phyloP scores from a whole-genome alignment of 2,329 filamentous ascomycete genomes.

The Stagonosporopsis chrysanthemi region DNA sequence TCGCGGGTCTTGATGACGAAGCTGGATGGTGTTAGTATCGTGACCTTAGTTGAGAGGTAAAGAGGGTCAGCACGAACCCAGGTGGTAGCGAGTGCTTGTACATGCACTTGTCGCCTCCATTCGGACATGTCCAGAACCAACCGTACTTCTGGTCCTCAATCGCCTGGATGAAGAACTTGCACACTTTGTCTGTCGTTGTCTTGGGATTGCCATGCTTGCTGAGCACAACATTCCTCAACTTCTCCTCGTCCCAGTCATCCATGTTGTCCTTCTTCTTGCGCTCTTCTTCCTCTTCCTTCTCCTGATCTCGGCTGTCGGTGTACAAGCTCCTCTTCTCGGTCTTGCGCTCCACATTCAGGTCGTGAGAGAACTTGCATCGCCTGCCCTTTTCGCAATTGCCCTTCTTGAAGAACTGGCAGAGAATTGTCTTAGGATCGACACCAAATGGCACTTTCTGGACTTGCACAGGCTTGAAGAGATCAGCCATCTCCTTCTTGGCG shows the following conservation, averaged over 20 bases:
- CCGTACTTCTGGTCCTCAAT: constrained; percentile 99
- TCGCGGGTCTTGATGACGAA: constrained; percentile 98
- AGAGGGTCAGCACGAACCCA: constrained; percentile 69
- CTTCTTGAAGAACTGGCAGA: constrained; percentile 97
- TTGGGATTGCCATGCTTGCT: constrained; percentile 98
- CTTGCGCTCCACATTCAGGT: constrained; percentile 87
- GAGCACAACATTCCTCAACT: constrained; percentile 85
- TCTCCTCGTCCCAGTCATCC: constrained; percentile 97
- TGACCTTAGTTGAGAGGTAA: not conserved
- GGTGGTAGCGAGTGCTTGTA: constrained; percentile 95
- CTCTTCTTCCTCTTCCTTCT: constrained; percentile 73
- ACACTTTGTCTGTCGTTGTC: constrained; percentile 96
- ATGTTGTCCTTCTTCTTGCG: constrained; percentile 91
- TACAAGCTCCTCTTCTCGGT: constrained; percentile 92
- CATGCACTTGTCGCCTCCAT: constrained; percentile 97
- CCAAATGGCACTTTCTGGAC: constrained; percentile 98
- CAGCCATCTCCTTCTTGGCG: constrained; percentile 79
- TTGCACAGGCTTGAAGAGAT: constrained; percentile 90
- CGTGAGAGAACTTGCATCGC: constrained; percentile 98
- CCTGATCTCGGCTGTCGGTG: constrained; percentile 77
- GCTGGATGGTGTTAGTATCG: constrained; percentile 55
- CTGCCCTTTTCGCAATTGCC: constrained; percentile 90
- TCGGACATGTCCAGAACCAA: constrained; percentile 99
- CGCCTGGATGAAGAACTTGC: constrained; percentile 97
- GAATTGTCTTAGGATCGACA: constrained; percentile 95